Evolutionary conservation across 2,329 filamentous ascomycete genomes (phyloP).

Genomic region (Hyphodiscus sp.): DNA sequence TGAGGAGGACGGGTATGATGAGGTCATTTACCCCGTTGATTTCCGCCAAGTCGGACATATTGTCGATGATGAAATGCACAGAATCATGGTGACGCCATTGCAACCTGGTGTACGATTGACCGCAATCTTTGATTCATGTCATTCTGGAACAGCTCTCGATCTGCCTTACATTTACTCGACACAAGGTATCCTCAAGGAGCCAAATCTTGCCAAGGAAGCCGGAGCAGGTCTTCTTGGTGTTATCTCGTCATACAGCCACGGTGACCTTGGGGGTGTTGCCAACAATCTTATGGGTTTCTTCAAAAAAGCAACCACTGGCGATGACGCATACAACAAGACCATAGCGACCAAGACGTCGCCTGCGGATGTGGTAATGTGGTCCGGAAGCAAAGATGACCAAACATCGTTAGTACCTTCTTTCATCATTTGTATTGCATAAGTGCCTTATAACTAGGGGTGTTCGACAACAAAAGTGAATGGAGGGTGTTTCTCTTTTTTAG

Average conservation of each 20-base stretch:
- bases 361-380: slow-evolving; percentile 97
- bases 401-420: slow-evolving; percentile 64
- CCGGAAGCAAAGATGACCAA: slow-evolving; percentile 90
- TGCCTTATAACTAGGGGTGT: slow-evolving; percentile 50
- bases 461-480: slow-evolving; percentile 49
- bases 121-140: slow-evolving; percentile 64
- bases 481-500: slow-evolving; percentile 42
- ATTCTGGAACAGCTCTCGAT: slow-evolving; percentile 60
- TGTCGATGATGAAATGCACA: slow-evolving; percentile 77
- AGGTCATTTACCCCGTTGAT: slow-evolving; percentile 79
- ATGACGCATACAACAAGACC: slow-evolving; percentile 72
- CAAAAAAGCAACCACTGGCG: slow-evolving; percentile 77
- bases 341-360: slow-evolving; percentile 86
- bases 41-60: slow-evolving; percentile 75
- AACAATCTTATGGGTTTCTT: slow-evolving; percentile 75
- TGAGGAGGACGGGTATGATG: slow-evolving; percentile 75
- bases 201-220: slow-evolving; percentile 61
- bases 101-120: slow-evolving; percentile 75
- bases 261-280: slow-evolving; percentile 77
- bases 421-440: slow-evolving; percentile 48
- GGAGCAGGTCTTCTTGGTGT: slow-evolving; percentile 56
- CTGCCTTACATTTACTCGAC: slow-evolving; percentile 65
- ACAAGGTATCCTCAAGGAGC: slow-evolving; percentile 61
- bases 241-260: slow-evolving; percentile 61
- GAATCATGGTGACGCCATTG: slow-evolving; percentile 69